Evolutionary conservation across 176 grass and related monocot genomes (phyloP).

Genomic region (Musa acuminata): DNA sequence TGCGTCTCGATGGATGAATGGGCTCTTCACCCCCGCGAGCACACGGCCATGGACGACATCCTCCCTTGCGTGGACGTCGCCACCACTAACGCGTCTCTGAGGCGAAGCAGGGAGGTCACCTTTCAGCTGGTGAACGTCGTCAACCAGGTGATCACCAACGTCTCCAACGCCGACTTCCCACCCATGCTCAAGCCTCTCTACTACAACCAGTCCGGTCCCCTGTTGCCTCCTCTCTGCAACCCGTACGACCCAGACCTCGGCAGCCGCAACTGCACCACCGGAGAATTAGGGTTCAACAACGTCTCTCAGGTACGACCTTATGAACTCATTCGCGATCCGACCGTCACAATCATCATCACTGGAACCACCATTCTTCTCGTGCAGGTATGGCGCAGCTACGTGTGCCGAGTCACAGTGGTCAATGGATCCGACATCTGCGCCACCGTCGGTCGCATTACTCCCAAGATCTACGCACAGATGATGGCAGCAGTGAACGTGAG

Average conservation of each 20-base stretch:
- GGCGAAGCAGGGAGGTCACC: conserved; percentile 45
- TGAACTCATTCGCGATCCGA: not conserved
- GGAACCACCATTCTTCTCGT: not conserved
- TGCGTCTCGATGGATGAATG: conserved; percentile 85
- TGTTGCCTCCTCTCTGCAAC: conserved; percentile 60
- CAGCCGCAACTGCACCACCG: conserved; percentile 30
- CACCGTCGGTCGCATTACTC: conserved; percentile 56
- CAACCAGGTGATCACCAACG: conserved; percentile 37
- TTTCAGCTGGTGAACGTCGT: conserved; percentile 31
- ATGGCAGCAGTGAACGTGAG: conserved; percentile 28
- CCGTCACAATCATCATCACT: not conserved
- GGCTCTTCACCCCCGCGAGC: conserved; percentile 38
- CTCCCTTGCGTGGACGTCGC: conserved; percentile 62
- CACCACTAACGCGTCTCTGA: conserved; percentile 40
- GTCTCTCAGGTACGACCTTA: conserved; percentile 30
- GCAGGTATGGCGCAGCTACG: conserved; percentile 44
- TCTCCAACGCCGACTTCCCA: conserved; percentile 48
- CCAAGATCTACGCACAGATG: conserved; percentile 41
- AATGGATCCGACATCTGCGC: conserved; percentile 40
- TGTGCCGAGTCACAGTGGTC: conserved; percentile 18
- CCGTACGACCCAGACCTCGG: conserved; percentile 41
- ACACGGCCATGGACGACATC: conserved; percentile 69
- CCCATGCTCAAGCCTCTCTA: conserved; percentile 18
- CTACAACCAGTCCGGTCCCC: conserved; percentile 75
- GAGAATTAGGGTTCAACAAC: conserved; percentile 30